phyloP scores from a whole-genome alignment of 352 stramenopile species.

The Pythium inflatum region DNA sequence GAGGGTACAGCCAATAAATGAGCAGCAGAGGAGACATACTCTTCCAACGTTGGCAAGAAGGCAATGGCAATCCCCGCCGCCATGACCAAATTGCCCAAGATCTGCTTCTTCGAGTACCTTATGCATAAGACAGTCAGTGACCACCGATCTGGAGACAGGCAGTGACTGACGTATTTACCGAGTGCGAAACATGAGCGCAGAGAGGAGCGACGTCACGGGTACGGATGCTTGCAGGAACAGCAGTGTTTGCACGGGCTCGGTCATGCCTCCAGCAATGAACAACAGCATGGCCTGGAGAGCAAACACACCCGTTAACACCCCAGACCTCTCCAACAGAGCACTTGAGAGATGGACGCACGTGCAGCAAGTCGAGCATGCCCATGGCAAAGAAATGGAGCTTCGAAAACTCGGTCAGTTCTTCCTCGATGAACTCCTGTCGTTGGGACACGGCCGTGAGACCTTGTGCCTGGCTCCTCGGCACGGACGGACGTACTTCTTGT shows the following conservation, averaged over 20 bases:
- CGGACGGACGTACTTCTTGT: constrained; percentile 50
- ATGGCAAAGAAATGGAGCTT: constrained; percentile 90
- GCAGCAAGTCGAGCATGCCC: constrained; percentile 79
- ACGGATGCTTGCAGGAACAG: constrained; percentile 87
- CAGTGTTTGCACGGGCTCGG: constrained; percentile 81
- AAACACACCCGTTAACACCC: neutral
- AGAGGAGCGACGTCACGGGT: constrained; percentile 69
- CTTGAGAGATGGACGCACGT: constrained; percentile 52
- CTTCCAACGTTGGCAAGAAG: constrained; percentile 72
- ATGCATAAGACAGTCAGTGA: neutral
- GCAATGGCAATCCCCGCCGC: constrained; percentile 70
- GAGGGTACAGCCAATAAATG: too few relatives aligned
- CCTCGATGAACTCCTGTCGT: constrained; percentile 77
- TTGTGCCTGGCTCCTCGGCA: neutral
- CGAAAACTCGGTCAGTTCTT: constrained; percentile 84
- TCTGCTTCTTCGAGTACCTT: constrained; percentile 74
- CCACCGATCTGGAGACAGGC: too few relatives aligned
- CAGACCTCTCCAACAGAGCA: neutral
- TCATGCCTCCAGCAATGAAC: constrained; percentile 83
- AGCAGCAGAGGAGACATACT: constrained; percentile 67
- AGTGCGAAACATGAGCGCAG: constrained; percentile 54
- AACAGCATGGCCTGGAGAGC: constrained; percentile 71
- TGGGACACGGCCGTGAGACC: constrained; percentile 9
- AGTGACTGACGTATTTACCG: constrained; percentile 44
- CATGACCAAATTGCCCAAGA: constrained; percentile 76